Evolutionary conservation across 192 early-diverging fungal species (phyloP).

Genomic region (Backusella luteola): DNA sequence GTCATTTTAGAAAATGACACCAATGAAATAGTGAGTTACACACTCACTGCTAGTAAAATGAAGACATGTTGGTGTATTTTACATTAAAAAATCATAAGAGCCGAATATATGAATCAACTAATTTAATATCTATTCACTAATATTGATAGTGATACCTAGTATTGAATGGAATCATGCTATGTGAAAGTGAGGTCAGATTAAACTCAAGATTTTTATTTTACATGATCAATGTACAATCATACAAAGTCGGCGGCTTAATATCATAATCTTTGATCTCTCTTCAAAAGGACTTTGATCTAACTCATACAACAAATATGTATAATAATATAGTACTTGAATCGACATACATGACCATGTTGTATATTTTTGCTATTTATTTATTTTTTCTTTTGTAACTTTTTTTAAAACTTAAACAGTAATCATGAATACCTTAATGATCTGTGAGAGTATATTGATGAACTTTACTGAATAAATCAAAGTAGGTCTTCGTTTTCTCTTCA

Average conservation of each 20-base stretch:
- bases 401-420: neutral
- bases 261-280: neutral
- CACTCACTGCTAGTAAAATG: neutral
- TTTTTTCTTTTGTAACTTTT: neutral
- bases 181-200: neutral
- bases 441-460: neutral
- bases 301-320: neutral
- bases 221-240: neutral
- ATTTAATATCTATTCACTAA: neutral
- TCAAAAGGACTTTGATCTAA: neutral
- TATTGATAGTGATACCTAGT: no score
- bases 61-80: neutral
- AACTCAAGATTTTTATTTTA: neutral
- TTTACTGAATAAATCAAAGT: neutral
- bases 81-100: no score
- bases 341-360: neutral
- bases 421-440: neutral
- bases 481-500: neutral
- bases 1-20: neutral
- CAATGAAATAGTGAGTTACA: neutral
- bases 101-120: neutral
- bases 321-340: neutral
- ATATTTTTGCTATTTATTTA: neutral
- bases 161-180: neutral
- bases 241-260: neutral